Evolutionary conservation across 345 rosid species (phyloP).

Genomic region (Eucalyptus polybractea): DNA sequence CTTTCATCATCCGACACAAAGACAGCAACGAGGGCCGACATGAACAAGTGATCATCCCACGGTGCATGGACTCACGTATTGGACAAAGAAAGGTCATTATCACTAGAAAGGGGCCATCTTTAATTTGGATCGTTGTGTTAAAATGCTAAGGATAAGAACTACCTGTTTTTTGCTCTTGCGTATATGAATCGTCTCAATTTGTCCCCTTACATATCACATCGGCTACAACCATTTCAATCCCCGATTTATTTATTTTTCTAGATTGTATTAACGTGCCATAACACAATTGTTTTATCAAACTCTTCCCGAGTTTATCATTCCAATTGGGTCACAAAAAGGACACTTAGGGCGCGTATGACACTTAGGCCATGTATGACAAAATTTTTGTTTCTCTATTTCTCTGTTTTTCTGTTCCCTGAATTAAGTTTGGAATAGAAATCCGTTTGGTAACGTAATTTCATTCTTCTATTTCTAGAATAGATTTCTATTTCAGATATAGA

Average conservation of each 20-base stretch:
- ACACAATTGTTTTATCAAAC: neutral
- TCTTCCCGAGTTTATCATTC: neutral
- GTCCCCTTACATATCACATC: neutral
- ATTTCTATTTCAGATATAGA: too few relatives aligned
- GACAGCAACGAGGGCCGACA: neutral
- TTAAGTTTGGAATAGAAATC: too few relatives aligned
- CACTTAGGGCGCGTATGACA: neutral
- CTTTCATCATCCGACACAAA: neutral
- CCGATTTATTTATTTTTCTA: neutral
- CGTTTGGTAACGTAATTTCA: too few relatives aligned
- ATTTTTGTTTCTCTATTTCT: fast-evolving
- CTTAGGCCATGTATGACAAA: too few relatives aligned
- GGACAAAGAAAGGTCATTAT: neutral
- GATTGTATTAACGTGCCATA: neutral
- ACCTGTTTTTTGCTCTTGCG: too few relatives aligned
- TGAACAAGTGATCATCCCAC: neutral
- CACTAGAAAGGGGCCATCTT: neutral
- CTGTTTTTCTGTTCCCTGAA: fast-evolving
- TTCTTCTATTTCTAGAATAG: too few relatives aligned
- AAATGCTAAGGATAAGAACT: neutral
- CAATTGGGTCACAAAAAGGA: fast-evolving
- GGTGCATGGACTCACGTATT: neutral
- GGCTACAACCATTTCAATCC: neutral
- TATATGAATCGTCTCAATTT: neutral
- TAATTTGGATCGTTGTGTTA: neutral